Conservation (phyloP, 2,329 filamentous ascomycete genomes). For the Beauveria brongniartii region DNA sequence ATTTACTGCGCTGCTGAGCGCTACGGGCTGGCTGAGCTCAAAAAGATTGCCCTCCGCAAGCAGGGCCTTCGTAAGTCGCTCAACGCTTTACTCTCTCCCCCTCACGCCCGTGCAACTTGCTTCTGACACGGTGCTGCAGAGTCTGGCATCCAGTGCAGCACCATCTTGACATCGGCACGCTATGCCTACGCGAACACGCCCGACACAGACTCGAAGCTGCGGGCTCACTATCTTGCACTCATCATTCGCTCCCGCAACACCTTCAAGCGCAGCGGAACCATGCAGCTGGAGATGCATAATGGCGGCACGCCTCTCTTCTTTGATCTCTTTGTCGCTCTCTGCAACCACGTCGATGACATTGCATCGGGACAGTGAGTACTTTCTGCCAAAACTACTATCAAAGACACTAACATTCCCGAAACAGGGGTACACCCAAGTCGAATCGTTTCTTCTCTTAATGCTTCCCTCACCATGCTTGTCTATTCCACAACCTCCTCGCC, state of each 20-base stretch:
- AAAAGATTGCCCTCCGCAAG: constrained; percentile 77
- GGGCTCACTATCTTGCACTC: constrained; percentile 84
- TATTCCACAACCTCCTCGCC: background rate
- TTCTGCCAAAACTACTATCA: too few relatives aligned
- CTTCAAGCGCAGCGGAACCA: constrained; percentile 89
- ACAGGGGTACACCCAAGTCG: constrained; percentile 36
- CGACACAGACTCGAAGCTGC: constrained; percentile 80
- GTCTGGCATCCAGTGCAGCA: constrained; percentile 74
- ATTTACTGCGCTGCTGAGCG: constrained; percentile 85
- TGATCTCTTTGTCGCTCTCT: constrained; percentile 86
- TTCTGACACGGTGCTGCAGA: constrained; percentile 32
- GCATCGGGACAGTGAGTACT: constrained; percentile 45
- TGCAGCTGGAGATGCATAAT: constrained; percentile 90
- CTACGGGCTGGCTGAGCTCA: constrained; percentile 76
- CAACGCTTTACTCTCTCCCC: background rate
- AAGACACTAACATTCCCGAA: constrained; percentile 12
- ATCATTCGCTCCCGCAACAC: constrained; percentile 83
- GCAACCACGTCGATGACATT: constrained; percentile 76
- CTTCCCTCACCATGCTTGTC: background rate
- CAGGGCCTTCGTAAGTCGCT: constrained; percentile 65
- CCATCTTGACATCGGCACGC: constrained; percentile 78
- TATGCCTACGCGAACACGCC: constrained; percentile 86
- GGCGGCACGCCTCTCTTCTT: constrained; percentile 82
- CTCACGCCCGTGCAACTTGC: too few relatives aligned
- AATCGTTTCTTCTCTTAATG: constrained; percentile 31